A percentile compares a stretch with the other conserved stretches of the same genome.
phyloP scores from a whole-genome alignment of 2,329 filamentous ascomycete genomes.

The Diaporthe sp. region DNA sequence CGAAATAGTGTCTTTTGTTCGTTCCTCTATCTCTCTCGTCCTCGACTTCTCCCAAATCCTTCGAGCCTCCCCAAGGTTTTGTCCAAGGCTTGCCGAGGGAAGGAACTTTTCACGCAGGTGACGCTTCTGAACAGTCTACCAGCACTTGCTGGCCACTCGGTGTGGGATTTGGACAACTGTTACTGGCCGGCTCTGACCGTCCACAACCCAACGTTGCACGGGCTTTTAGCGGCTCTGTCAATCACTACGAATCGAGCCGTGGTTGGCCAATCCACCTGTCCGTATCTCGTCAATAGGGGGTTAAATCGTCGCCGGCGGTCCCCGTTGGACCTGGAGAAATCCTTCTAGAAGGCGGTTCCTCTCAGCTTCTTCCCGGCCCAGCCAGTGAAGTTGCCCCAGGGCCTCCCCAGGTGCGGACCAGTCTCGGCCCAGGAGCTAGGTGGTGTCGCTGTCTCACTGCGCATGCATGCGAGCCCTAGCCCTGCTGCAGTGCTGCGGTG shows the following conservation, averaged over 20 bases:
- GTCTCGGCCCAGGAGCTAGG: slow-evolving; percentile 18
- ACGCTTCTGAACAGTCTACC: neutral
- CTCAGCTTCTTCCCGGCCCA: slow-evolving; percentile 23
- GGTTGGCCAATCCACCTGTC: neutral
- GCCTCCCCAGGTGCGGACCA: slow-evolving; percentile 3
- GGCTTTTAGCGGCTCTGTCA: slow-evolving; percentile 25
- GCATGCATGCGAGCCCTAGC: slow-evolving; percentile 14
- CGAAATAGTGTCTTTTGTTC: neutral
- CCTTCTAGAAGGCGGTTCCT: slow-evolving; percentile 33
- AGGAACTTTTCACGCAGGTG: neutral
- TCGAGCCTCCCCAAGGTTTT: neutral
- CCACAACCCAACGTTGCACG: slow-evolving; percentile 20
- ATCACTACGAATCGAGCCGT: neutral
- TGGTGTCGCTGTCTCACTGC: slow-evolving; percentile 1
- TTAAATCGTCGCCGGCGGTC: slow-evolving; percentile 9
- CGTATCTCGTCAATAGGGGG: slow-evolving; percentile 1
- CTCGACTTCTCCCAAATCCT: neutral
- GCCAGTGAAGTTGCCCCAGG: neutral
- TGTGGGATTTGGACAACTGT: slow-evolving; percentile 6
- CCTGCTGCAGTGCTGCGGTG: neutral
- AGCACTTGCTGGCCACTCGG: slow-evolving; percentile 6
- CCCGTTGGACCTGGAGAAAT: slow-evolving; percentile 19
- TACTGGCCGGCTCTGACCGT: neutral
- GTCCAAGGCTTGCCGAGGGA: neutral
- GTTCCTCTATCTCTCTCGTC: neutral